A percentile compares a stretch with the other conserved stretches of the same genome.
Evolutionary conservation across 1,139 yeast genomes (phyloP).

Genomic region (Saccharomycopsis hybrid): DNA sequence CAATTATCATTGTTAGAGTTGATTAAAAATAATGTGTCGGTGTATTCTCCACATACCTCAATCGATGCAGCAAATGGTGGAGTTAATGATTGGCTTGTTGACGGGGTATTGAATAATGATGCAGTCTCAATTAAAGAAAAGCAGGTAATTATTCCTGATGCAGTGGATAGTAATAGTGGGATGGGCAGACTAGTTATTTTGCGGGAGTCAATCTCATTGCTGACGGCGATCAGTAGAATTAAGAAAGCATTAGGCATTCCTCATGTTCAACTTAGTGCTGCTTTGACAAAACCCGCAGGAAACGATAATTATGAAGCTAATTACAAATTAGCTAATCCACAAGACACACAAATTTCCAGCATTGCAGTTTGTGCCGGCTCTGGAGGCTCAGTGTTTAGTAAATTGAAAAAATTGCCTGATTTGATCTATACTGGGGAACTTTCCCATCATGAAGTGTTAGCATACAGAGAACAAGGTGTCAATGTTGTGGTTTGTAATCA

Average conservation of each 20-base stretch:
- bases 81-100: constrained; percentile 85
- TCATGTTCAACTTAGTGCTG: constrained; percentile 62
- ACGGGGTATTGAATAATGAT: constrained; percentile 39
- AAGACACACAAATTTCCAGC: constrained; percentile 30
- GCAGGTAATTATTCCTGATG: constrained; percentile 33
- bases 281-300: too few relatives aligned
- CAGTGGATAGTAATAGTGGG: constrained; percentile 48
- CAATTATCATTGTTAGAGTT: constrained; percentile 69
- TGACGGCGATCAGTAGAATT: constrained; percentile 42
- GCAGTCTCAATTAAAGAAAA: constrained; percentile 30
- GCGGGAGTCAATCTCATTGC: constrained; percentile 37
- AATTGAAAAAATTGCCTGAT: constrained; percentile 46
- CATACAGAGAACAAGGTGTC: constrained; percentile 63
- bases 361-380: constrained; percentile 97
- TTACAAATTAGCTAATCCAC: not conserved
- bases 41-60: constrained; percentile 94
- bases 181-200: constrained; percentile 73
- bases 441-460: constrained; percentile 85
- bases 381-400: constrained; percentile 57
- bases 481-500: constrained; percentile 79
- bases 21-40: constrained; percentile 72
- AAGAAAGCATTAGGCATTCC: constrained; percentile 48
- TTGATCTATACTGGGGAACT: constrained; percentile 85
- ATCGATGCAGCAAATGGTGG: constrained; percentile 90
- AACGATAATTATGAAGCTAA: constrained; percentile 27